A percentile compares a stretch with the other conserved stretches of the same genome.
Evolutionary conservation across 441 rosid genomes (phyloP).

Genomic region (Brassica hybrid): DNA sequence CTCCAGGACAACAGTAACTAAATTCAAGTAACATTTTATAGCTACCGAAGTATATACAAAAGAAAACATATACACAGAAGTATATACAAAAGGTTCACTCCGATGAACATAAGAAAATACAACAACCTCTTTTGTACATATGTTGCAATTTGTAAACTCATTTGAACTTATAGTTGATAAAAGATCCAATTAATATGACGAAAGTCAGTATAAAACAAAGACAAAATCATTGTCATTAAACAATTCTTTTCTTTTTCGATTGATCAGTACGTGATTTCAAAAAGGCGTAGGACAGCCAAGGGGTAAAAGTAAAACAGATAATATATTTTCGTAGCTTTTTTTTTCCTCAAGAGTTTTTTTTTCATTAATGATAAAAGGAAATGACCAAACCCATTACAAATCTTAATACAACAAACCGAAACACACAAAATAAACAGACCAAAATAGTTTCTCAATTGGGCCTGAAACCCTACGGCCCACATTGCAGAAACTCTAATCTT

Average conservation of each 20-base stretch:
- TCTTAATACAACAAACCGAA: no score
- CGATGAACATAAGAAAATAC: constrained; percentile 18
- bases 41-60: neutral
- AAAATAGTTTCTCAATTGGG: no score
- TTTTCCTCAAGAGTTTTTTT: no score
- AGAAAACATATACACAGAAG: neutral
- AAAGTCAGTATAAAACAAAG: constrained; percentile 31
- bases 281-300: constrained; percentile 37
- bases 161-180: neutral
- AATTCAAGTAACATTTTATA: neutral
- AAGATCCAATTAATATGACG: constrained; percentile 30
- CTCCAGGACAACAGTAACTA: neutral
- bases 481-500: no score
- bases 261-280: constrained; percentile 25
- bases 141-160: neutral
- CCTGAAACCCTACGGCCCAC: no score
- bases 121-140: neutral
- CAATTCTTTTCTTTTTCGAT: constrained; percentile 30
- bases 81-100: neutral
- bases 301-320: constrained; percentile 8
- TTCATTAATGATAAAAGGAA: no score
- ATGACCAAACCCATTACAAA: no score
- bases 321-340: neutral
- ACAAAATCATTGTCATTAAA: constrained; percentile 38
- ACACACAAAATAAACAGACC: no score